phyloP scores from a whole-genome alignment of 345 rosid species.

The Ceriops tagal region DNA sequence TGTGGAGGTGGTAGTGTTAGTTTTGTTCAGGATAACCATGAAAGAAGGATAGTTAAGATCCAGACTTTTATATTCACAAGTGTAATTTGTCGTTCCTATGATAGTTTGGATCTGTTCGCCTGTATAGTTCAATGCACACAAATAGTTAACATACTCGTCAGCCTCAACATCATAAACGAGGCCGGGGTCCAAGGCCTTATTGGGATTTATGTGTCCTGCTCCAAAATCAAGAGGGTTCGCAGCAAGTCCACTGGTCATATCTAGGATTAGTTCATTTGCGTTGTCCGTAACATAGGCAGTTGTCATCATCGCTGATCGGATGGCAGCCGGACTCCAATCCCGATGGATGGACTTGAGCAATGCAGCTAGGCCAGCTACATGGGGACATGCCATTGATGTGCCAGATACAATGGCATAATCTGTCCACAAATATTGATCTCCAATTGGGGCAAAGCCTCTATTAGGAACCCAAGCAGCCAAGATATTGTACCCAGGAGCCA shows the following conservation, averaged over 20 bases:
- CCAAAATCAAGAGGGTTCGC: conserved; percentile 52
- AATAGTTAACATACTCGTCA: conserved; percentile 31
- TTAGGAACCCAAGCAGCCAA: conserved; percentile 48
- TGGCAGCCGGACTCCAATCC: conserved; percentile 43
- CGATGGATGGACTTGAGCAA: conserved; percentile 36
- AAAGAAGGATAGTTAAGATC: conserved; percentile 57
- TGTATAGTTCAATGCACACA: conserved; percentile 39
- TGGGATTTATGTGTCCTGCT: conserved; percentile 43
- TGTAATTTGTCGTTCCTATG: conserved; percentile 26
- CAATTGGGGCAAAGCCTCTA: conserved; percentile 20
- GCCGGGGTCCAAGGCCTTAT: conserved; percentile 42
- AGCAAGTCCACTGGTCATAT: conserved; percentile 27
- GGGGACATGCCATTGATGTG: conserved; percentile 53
- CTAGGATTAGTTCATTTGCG: conserved; percentile 23
- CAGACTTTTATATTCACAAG: conserved; percentile 23
- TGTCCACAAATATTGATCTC: conserved; percentile 30
- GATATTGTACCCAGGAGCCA: conserved; percentile 46
- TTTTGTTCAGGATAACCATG: conserved; percentile 41
- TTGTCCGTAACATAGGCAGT: conserved; percentile 30
- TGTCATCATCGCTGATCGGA: conserved; percentile 52
- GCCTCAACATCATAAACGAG: conserved; percentile 40
- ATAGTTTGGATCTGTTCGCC: conserved; percentile 30
- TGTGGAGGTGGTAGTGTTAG: conserved; percentile 33
- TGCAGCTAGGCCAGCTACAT: conserved; percentile 35
- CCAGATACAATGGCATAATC: conserved; percentile 35